Percentiles rank a stretch among this genome's conserved stretches.
Evolutionary conservation across 352 stramenopile species (phyloP).

Genomic region (Saprolegnia parasitica): DNA sequence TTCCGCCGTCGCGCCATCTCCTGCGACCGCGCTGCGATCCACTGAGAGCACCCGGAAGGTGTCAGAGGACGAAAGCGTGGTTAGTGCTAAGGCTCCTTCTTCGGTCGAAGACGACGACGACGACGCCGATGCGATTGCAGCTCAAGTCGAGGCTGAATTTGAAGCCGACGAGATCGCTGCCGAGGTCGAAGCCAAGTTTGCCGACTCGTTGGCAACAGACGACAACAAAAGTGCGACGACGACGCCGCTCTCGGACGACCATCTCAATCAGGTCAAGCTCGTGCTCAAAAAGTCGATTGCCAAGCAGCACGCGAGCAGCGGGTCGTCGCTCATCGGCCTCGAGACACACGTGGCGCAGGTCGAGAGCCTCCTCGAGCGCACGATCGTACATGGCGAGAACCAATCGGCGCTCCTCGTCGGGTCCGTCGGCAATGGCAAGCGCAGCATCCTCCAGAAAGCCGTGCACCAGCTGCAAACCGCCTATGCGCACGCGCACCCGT

Average conservation of each 20-base stretch:
- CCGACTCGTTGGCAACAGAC: neutral
- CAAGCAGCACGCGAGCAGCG: neutral
- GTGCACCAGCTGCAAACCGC: conserved; percentile 44
- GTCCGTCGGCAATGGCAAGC: conserved; percentile 44
- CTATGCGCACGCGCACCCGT: conserved; percentile 33
- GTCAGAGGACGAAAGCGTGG: too few species aligned
- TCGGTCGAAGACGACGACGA: too few species aligned
- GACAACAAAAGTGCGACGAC: neutral
- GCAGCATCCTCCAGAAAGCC: conserved; percentile 46
- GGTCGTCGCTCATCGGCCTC: conserved; percentile 2
- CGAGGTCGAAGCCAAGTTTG: neutral
- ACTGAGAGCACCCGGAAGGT: too few species aligned
- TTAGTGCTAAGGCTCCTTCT: too few species aligned
- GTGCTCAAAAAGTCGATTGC: neutral
- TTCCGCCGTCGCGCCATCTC: too few species aligned
- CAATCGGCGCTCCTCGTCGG: conserved; percentile 71
- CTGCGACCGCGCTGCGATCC: too few species aligned
- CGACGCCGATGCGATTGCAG: too few species aligned
- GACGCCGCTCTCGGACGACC: neutral
- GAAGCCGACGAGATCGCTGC: too few species aligned
- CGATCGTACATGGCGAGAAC: conserved; percentile 63
- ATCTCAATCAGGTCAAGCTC: conserved; percentile 17
- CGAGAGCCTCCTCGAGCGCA: conserved; percentile 52
- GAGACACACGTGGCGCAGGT: conserved; percentile 14
- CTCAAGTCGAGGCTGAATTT: neutral